Base-by-base conservation (phyloP, 2,329 filamentous ascomycete species). In the Cytospora paraplurivora region DNA sequence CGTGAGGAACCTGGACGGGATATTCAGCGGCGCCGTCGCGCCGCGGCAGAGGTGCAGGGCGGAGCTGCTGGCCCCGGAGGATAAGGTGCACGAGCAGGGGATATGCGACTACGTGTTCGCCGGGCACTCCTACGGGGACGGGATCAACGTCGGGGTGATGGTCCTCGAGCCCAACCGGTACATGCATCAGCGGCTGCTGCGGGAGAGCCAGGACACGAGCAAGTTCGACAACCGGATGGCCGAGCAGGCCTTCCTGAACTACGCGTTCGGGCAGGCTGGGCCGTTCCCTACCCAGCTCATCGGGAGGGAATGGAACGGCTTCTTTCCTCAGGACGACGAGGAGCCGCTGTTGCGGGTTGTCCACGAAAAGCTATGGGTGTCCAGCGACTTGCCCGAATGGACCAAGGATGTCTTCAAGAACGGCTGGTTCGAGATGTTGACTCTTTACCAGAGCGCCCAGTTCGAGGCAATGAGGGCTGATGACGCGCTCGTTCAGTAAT, bases 181-280 rank as follows among this genome's bases (percentile, higher is more conserved):
- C 52, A 66, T 66, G 64, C 64, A 66, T 38, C 35, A 52, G 47
- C 56, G 64, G 19, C 47, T 63, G 27, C 54, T 64, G 54, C 61
- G 64, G 19, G 61, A 66, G 57, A 61, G 62, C 38, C 34, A 52
- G 50, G 62, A 64, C 41, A 64, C 64, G 33, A 51, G 56, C 37
- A 63, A 61, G 61, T 66, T 66, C 49, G 64, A 63, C 21, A 66
- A 63, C 35, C 62, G 58, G 41, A 66, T 64, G 64, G 64, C 61
- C 54, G 64, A 64, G 57, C 64, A 66, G 54, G 64, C 64, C 1
- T 66, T 64, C 21, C 37, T 63, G 52, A 57, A 60, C 47, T 66
- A 63, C 19, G 64, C 64, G 7, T 63, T 66, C 17, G 21, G 41
- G 1, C 21, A 27, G 17, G n/a, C 7, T 3, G 61, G 64, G 17